Evolutionary conservation across 805 yeast genomes (phyloP), one percentile per base, ranked within the genome.

Genomic region (Yamadazyma phyllophila): DNA sequence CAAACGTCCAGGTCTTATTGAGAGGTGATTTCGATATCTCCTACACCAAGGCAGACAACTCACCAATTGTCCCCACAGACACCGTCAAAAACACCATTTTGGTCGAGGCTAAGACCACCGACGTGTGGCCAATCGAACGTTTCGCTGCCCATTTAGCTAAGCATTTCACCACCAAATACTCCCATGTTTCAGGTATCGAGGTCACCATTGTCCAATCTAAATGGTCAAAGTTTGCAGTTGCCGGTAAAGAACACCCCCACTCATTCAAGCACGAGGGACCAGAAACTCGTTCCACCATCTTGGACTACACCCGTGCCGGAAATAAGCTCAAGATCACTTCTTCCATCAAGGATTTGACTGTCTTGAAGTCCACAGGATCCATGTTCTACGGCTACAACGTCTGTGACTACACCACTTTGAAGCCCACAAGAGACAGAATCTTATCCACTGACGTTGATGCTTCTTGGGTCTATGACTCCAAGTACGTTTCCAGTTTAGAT

Each of bases 11-110:
- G 52, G 83, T 83, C 24, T 72, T 91, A 41, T 75, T 91, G 47
- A 82, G 78, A 55, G 97, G 97, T 51, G 78, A 76, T 46, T 83
- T 91, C 58, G 96, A 86, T 51, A 67, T 71, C 26, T 82, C 96
- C 2, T 91, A 87, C 74, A 91, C 96, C 41, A 60, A 83, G 47
- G 97, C 96, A 32, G 95, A 91, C 69, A 91, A 91, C 71, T 62
- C 86, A 2, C 79, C 86, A n/a, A 82, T 91, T 59, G 95, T 91
- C 41, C 97, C 97, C 48, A 91, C 97, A 7, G 96, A 90, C 66
- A 88, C 96, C 1, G 90, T 89, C 45, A 90, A 90, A 68, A 90
- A 90, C 75, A 90, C 96, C 42, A 81, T 88, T 52, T 75, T 86
- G 61, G 76, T 91, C 29, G 83, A 87, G 54, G 97, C 96, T 53